Percentiles rank a stretch among this genome's conserved stretches.
These are phyloP conservation scores for Pyronema domesticum DNA, from an alignment of 495 filamentous ascomycete species.

Conservation along the genomic window DNA sequence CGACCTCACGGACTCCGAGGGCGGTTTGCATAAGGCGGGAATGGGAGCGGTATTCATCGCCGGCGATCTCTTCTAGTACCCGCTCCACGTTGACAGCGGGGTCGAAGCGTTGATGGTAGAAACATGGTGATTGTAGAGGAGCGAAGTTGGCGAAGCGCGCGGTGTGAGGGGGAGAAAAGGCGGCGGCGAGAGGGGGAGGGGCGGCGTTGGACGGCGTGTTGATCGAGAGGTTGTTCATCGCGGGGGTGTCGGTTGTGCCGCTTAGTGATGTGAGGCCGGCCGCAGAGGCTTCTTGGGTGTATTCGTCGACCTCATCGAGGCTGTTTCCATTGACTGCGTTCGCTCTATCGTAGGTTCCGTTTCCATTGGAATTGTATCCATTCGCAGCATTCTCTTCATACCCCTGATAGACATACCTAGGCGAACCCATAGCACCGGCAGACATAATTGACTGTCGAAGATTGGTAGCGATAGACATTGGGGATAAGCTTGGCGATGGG, in stretches of 20 bases:
- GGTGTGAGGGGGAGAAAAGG: constrained; percentile 31
- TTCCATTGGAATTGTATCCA: neutral
- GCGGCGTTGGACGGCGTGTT: constrained; percentile 25
- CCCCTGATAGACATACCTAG: constrained; percentile 10
- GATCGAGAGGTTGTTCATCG: constrained; percentile 9
- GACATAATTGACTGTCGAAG: constrained; percentile 6
- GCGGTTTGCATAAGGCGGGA: constrained; percentile 87
- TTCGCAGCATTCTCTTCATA: no score
- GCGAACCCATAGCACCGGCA: constrained; percentile 8
- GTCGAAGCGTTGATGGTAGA: constrained; percentile 92
- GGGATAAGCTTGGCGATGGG: constrained; percentile 26
- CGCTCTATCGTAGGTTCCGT: neutral
- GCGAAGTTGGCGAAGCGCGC: constrained; percentile 39
- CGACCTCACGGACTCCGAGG: constrained; percentile 82
- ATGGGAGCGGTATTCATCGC: constrained; percentile 80
- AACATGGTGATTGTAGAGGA: constrained; percentile 69
- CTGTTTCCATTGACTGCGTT: neutral
- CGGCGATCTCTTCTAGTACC: constrained; percentile 80
- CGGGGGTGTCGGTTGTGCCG: constrained; percentile 23
- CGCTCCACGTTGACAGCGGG: constrained; percentile 89
- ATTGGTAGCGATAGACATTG: constrained; percentile 10
- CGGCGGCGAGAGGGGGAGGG: constrained; percentile 32
- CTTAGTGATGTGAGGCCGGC: constrained; percentile 11
- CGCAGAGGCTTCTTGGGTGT: neutral
- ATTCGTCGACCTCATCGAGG: neutral